phyloP scores from a whole-genome alignment of 2,329 filamentous ascomycete species.

The Magnaporthiopsis incrustans region DNA sequence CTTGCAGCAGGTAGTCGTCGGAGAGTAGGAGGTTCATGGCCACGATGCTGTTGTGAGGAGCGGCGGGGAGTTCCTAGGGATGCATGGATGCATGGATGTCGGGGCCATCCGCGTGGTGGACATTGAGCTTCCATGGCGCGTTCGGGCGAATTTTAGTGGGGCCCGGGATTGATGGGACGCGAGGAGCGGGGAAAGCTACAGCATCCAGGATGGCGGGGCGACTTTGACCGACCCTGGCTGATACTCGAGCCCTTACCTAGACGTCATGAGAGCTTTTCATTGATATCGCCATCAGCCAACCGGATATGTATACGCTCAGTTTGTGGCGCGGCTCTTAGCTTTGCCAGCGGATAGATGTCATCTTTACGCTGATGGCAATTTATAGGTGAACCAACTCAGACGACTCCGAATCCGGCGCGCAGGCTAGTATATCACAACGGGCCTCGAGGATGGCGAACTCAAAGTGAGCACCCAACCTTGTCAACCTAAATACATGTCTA shows the following conservation, averaged over 20 bases:
- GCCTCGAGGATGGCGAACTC: constrained; percentile 18
- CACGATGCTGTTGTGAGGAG: neutral
- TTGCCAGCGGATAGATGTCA: neutral
- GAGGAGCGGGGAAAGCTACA: neutral
- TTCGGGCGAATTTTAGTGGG: neutral
- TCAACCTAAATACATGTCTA: too few species aligned
- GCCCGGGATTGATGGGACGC: too few species aligned
- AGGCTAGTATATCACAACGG: neutral
- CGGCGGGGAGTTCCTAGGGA: neutral
- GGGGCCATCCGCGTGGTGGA: neutral
- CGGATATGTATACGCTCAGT: too few species aligned
- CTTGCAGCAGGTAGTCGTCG: constrained; percentile 59
- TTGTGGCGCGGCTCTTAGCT: neutral
- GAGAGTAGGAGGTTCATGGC: constrained; percentile 53
- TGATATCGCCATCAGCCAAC: too few species aligned
- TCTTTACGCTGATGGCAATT: neutral
- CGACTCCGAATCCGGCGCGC: neutral
- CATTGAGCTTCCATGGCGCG: neutral
- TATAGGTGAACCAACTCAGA: neutral
- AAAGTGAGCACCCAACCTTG: constrained; percentile 12
- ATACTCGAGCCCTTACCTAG: neutral
- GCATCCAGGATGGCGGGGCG: neutral
- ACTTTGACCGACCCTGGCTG: neutral
- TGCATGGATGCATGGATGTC: neutral
- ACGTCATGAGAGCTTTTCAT: neutral